phyloP scores from a whole-genome alignment of 495 filamentous ascomycete genomes.

The Schizothecium vesticola region DNA sequence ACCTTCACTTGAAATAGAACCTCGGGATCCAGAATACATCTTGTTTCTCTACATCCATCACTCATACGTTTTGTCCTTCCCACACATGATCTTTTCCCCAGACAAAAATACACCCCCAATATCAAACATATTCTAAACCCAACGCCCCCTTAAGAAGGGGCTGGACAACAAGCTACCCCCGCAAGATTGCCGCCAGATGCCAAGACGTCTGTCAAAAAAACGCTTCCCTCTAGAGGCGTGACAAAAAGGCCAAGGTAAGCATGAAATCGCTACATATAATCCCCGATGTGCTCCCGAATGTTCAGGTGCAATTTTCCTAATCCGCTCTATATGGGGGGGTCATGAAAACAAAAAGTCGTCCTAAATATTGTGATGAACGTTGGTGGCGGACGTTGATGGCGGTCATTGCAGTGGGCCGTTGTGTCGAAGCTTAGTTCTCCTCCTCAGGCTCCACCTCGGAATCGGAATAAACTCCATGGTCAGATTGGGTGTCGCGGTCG shows the following conservation, averaged over 20 bases:
- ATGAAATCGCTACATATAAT: not conserved
- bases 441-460: not conserved
- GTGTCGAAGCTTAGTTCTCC: not conserved
- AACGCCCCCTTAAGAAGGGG: not conserved
- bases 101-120: not conserved
- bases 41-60: not conserved
- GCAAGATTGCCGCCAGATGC: not conserved
- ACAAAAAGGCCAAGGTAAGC: not conserved
- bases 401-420: not conserved
- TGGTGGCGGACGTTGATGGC: not conserved
- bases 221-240: not conserved
- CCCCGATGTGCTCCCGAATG: not conserved
- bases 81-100: not conserved
- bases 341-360: not conserved
- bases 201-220: not conserved
- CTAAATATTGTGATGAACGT: not conserved
- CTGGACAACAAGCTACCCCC: not conserved
- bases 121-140: not conserved
- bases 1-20: not conserved
- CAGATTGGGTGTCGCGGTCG: not conserved
- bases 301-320: not conserved
- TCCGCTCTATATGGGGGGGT: not conserved
- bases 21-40: not conserved
- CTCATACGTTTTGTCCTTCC: not conserved
- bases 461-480: not conserved